Conservation (phyloP, 352 stramenopile species). For the Phytophthora sp. region DNA sequence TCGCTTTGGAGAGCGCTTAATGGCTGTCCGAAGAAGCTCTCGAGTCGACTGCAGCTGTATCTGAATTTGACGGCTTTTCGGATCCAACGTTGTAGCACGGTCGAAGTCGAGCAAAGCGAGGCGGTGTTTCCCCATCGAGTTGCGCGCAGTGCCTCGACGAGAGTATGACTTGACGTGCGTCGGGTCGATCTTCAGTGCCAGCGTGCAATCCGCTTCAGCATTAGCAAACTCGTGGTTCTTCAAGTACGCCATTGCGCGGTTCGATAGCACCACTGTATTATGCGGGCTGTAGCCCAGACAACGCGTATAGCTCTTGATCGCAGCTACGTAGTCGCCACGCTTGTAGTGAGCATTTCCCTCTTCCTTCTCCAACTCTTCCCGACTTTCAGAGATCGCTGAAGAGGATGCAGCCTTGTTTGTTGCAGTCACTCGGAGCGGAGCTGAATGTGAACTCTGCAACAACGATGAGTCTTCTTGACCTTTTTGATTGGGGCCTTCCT, state of each 20-base stretch:
- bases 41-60: constrained; percentile 64
- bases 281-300: constrained; percentile 75
- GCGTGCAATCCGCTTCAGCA: constrained; percentile 91
- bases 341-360: constrained; percentile 95
- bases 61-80: constrained; percentile 73
- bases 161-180: constrained; percentile 88
- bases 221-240: constrained; percentile 88
- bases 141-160: constrained; percentile 85
- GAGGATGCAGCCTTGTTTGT: constrained; percentile 3
- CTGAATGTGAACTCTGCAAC: not conserved
- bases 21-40: constrained; percentile 67
- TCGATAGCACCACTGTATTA: constrained; percentile 86
- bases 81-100: constrained; percentile 60
- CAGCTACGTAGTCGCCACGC: constrained; percentile 82
- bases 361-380: constrained; percentile 81
- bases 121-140: constrained; percentile 86
- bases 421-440: constrained; percentile 9
- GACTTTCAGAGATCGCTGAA: constrained; percentile 24
- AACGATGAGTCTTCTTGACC: not conserved
- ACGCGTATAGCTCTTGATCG: constrained; percentile 90
- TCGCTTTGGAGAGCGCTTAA: constrained; percentile 69
- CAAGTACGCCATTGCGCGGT: constrained; percentile 91
- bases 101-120: constrained; percentile 88
- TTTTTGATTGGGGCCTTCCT: not conserved
- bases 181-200: constrained; percentile 79